Percentiles rank a stretch among this genome's conserved stretches.
Evolutionary conservation across 345 rosid genomes (phyloP).

Genomic region (Citrus unshiu): DNA sequence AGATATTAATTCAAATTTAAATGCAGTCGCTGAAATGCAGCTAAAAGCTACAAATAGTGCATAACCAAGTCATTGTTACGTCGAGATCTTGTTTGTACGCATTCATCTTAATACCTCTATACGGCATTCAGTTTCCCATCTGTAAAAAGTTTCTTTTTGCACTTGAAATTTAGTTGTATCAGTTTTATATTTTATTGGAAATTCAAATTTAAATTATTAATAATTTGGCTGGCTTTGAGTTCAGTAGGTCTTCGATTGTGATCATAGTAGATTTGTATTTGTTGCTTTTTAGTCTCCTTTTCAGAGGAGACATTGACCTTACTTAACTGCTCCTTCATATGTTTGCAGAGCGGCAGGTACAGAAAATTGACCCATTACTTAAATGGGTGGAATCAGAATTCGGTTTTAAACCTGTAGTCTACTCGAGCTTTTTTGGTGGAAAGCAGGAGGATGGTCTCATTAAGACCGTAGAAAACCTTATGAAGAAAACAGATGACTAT

Average conservation of each 20-base stretch:
- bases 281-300: not conserved
- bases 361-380: conserved; percentile 84
- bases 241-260: not conserved
- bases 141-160: not conserved
- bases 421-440: conserved; percentile 79
- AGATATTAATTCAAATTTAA: not conserved
- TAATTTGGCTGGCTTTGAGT: not conserved
- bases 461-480: conserved; percentile 56
- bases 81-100: not conserved
- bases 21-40: not conserved
- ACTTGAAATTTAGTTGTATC: not conserved
- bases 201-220: not conserved
- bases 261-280: not conserved
- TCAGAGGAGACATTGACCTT: not conserved
- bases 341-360: conserved; percentile 65
- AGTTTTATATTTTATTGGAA: not conserved
- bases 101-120: not conserved
- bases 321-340: not conserved
- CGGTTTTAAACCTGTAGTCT: conserved; percentile 70
- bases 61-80: not conserved
- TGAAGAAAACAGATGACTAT: conserved; percentile 63
- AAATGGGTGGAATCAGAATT: conserved; percentile 82
- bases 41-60: not conserved
- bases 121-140: not conserved
- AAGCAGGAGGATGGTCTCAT: conserved; percentile 79